phyloP scores from a whole-genome alignment of 2,329 filamentous ascomycete species.

The Claviceps pazoutovae region DNA sequence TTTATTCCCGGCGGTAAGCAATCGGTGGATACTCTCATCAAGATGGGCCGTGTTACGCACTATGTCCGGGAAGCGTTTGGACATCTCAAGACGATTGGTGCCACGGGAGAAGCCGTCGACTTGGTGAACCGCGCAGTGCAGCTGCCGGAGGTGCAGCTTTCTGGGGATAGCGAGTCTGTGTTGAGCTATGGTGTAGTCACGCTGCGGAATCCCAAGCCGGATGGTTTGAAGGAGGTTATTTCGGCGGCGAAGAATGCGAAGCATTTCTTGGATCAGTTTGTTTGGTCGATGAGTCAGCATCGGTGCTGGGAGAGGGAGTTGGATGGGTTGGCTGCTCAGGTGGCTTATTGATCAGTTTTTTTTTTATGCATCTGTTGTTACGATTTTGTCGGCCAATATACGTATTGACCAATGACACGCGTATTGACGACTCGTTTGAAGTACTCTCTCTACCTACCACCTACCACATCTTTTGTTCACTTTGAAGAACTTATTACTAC shows the following conservation, averaged over 20 bases:
- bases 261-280: slow-evolving; percentile 58
- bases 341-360: slow-evolving; percentile 45
- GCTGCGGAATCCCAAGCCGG: slow-evolving; percentile 35
- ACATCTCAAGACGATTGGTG: slow-evolving; percentile 67
- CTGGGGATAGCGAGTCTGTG: slow-evolving; percentile 30
- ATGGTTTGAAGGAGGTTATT: slow-evolving; percentile 46
- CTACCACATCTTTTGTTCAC: too few relatives aligned
- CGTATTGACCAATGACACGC: too few relatives aligned
- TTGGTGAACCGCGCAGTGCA: slow-evolving; percentile 40
- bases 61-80: slow-evolving; percentile 72
- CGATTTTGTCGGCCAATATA: too few relatives aligned
- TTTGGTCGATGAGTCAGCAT: slow-evolving; percentile 56
- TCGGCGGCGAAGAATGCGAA: slow-evolving; percentile 52
- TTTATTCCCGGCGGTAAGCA: slow-evolving; percentile 61
- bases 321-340: slow-evolving; percentile 50
- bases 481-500: too few relatives aligned
- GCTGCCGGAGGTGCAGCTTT: slow-evolving; percentile 27
- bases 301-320: slow-evolving; percentile 61
- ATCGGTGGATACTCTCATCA: slow-evolving; percentile 46
- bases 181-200: slow-evolving; percentile 72
- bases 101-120: slow-evolving; percentile 56
- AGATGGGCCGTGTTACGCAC: slow-evolving; percentile 59
- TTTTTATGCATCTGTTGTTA: too few relatives aligned
- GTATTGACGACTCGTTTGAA: too few relatives aligned
- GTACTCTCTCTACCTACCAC: too few relatives aligned